Conservation (phyloP, 1,284 basidiomycete genomes). For the Leucoagaricus sp. region DNA sequence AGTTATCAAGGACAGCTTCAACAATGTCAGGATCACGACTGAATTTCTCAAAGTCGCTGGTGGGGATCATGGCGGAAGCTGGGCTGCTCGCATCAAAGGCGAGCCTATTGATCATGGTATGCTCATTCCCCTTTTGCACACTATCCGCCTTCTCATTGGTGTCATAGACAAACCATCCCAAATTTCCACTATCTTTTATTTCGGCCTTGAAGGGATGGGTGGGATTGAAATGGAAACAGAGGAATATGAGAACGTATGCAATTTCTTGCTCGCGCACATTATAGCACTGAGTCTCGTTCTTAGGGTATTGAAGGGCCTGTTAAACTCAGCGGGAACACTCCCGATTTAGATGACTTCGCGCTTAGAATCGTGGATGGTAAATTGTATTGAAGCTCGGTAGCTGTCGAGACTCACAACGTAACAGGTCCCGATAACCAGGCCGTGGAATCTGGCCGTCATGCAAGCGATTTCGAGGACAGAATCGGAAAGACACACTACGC, state of each 20-base stretch:
- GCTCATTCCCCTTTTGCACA: slow-evolving; percentile 20
- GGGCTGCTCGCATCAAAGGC: slow-evolving; percentile 88
- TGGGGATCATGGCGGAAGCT: slow-evolving; percentile 82
- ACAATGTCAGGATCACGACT: slow-evolving; percentile 86
- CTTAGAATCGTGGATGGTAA: slow-evolving; percentile 82
- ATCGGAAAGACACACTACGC: slow-evolving; percentile 75
- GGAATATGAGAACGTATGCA: slow-evolving; percentile 67
- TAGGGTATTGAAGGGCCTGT: slow-evolving; percentile 76
- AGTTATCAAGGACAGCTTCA: slow-evolving; percentile 76
- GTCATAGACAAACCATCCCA: slow-evolving; percentile 53
- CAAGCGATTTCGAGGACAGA: slow-evolving; percentile 59
- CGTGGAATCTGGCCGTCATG: slow-evolving; percentile 54
- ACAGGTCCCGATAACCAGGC: slow-evolving; percentile 60
- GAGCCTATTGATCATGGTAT: slow-evolving; percentile 71
- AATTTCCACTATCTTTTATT: slow-evolving; percentile 81
- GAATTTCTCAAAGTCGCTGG: slow-evolving; percentile 83
- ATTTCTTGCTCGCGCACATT: background rate
- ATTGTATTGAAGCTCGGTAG: slow-evolving; percentile 3
- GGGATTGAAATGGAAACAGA: slow-evolving; percentile 77
- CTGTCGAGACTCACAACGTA: background rate
- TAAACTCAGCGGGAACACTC: slow-evolving; percentile 69
- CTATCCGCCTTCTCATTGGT: background rate
- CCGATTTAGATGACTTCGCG: slow-evolving; percentile 80
- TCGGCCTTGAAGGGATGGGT: slow-evolving; percentile 87
- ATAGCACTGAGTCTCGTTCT: slow-evolving; percentile 10